phyloP scores from a whole-genome alignment of 139 green algal genomes.

The Volvox reticuliferus region DNA sequence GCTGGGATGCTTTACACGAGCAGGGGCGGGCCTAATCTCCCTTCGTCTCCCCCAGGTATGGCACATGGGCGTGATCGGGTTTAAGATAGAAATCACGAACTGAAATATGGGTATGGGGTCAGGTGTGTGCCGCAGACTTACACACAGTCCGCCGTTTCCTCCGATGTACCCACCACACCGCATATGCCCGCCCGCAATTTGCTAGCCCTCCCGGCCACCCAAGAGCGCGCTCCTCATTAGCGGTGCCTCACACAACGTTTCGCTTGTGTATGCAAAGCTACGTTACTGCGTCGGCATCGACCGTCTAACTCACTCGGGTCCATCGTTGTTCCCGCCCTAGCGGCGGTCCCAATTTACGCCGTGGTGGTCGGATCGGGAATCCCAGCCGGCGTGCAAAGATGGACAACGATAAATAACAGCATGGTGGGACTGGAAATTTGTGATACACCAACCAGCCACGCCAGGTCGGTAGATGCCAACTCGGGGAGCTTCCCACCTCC shows the following conservation, averaged over 20 bases:
- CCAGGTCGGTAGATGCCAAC: not conserved
- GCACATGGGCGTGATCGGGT: too few relatives aligned
- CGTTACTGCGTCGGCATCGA: not conserved
- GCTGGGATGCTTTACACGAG: not conserved
- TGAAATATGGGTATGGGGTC: not conserved
- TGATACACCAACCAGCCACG: not conserved
- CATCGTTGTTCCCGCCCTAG: not conserved
- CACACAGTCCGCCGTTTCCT: too few relatives aligned
- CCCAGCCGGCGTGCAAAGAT: not conserved
- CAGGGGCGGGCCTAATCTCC: not conserved
- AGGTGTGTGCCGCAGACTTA: not conserved
- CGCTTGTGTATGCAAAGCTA: not conserved
- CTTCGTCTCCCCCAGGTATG: too few relatives aligned
- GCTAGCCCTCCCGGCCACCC: not conserved
- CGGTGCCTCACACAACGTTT: not conserved
- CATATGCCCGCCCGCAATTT: too few relatives aligned
- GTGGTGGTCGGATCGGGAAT: not conserved
- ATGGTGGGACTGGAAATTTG: slow-evolving; percentile 28
- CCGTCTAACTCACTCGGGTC: not conserved
- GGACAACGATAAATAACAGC: slow-evolving; percentile 22
- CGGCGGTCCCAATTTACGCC: not conserved
- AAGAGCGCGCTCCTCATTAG: not conserved
- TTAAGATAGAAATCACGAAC: too few relatives aligned
- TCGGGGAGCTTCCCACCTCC: not conserved
- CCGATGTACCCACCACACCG: too few relatives aligned